Conservation (phyloP, 352 stramenopile species). For the Globisporangium okanoganense region DNA sequence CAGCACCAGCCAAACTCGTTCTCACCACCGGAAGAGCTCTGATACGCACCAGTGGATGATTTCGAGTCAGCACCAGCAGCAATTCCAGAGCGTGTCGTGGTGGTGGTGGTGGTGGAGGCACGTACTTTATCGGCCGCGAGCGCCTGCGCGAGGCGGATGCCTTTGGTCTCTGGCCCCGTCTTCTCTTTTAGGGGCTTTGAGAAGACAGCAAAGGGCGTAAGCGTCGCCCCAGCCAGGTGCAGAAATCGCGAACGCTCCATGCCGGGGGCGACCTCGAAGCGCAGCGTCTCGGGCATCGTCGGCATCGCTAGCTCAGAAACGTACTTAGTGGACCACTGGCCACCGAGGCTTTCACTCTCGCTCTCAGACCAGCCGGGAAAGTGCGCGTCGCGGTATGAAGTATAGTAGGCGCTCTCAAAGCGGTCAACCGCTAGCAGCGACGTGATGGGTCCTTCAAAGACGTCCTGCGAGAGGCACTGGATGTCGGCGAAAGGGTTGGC, state of each 20-base stretch:
- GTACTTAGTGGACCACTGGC: slow-evolving; percentile 18
- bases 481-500: slow-evolving; percentile 71
- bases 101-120: slow-evolving; percentile 5
- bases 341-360: neutral
- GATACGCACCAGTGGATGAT: neutral
- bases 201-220: slow-evolving; percentile 49
- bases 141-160: slow-evolving; percentile 48
- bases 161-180: slow-evolving; percentile 35
- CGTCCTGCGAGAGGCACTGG: slow-evolving; percentile 51
- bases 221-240: slow-evolving; percentile 29
- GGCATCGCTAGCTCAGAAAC: slow-evolving; percentile 20
- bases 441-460: slow-evolving; percentile 61
- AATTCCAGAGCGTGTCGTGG: slow-evolving; percentile 1
- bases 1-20: slow-evolving; percentile 31
- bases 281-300: slow-evolving; percentile 25
- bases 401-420: slow-evolving; percentile 60
- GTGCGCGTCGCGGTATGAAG: slow-evolving; percentile 39
- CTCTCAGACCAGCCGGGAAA: slow-evolving; percentile 40
- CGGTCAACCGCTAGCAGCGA: slow-evolving; percentile 47
- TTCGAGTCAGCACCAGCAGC: slow-evolving; percentile 18
- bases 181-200: slow-evolving; percentile 48
- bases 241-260: slow-evolving; percentile 61
- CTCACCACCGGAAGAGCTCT: neutral
- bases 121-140: slow-evolving; percentile 43
- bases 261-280: slow-evolving; percentile 41